A percentile compares a stretch with the other conserved stretches of the same genome.
phyloP scores from a whole-genome alignment of 805 yeast genomes.

The Lipomyces spencermartinsiae region DNA sequence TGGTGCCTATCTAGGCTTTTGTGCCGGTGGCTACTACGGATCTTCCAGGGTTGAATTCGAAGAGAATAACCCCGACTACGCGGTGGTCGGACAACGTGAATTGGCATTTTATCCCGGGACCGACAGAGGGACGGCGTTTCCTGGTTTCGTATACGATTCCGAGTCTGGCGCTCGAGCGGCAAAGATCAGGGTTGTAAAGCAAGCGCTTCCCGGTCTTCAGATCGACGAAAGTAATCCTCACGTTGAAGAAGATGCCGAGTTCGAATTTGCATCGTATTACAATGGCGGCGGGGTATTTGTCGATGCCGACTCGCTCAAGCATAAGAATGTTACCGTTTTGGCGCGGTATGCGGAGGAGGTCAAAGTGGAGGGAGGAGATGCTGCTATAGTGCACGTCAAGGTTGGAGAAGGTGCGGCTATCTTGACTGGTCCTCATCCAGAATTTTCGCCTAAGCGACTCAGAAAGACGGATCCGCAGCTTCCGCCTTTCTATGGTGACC shows the following conservation, averaged over 20 bases:
- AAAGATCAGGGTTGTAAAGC: constrained; percentile 44
- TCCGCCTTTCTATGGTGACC: constrained; percentile 29
- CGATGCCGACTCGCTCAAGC: constrained; percentile 58
- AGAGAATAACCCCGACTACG: constrained; percentile 70
- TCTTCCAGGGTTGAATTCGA: constrained; percentile 82
- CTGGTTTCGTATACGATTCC: constrained; percentile 79
- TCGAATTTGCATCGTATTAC: constrained; percentile 55
- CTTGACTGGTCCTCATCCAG: constrained; percentile 89
- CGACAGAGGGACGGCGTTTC: constrained; percentile 79
- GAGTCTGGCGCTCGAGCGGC: constrained; percentile 78
- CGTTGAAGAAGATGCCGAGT: constrained; percentile 16
- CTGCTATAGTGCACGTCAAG: constrained; percentile 74
- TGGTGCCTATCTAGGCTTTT: constrained; percentile 84
- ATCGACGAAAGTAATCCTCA: constrained; percentile 6
- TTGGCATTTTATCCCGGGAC: constrained; percentile 81
- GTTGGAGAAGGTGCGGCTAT: constrained; percentile 79
- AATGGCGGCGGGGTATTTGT: constrained; percentile 93
- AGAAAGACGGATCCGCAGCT: constrained; percentile 21
- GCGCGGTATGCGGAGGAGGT: constrained; percentile 67
- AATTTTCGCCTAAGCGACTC: constrained; percentile 52
- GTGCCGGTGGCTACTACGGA: constrained; percentile 95
- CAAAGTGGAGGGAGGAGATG: constrained; percentile 59
- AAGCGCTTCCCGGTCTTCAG: constrained; percentile 27
- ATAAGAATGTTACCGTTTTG: constrained; percentile 65
- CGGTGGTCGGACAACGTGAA: constrained; percentile 83